Base-by-base conservation (phyloP, 345 rosid species). In the Eutrema japonicum region DNA sequence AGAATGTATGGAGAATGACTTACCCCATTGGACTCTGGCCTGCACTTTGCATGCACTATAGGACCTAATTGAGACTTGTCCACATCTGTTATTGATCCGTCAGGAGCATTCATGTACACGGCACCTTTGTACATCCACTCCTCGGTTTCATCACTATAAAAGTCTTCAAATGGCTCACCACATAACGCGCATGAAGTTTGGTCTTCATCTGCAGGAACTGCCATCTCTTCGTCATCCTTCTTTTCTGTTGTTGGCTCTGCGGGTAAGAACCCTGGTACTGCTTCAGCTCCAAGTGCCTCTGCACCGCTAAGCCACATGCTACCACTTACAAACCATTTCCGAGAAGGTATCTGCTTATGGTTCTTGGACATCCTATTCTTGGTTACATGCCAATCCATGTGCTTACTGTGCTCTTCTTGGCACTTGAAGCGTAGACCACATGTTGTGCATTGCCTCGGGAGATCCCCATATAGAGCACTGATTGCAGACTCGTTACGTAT, bases 371-470 rank as follows among this genome's bases (percentile, higher is more conserved):
- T 90, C 60, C 99, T 87, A 78, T 96, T 96, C 84, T 79, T 96
- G 3, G 99, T 96, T 75, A 96, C 99, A 85, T 96, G 98, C 99
- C 99, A 96, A 83, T 96, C 99, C 99, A 96, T 96, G 78, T 96
- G 99, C 72, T 81, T 85, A 64, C 99, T 90, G 75, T 96, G 99
- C 70, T 90, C 96, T 75, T 92, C 98, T 82, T 96, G 99, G 74
- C 80, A 80, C 83, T 86, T 90, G 68, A 96, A 96, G 18, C 99
- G 90, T 60, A 88, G 85, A 79, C 99, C 99, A 77, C 99, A 96
- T 35, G 98, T 88, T 41, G 93, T 89, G 80, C 99, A 96, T 80
- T 96, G 98, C 78, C 99, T 88, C 36, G 98, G 97, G 62, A 96
- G 96, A 78, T 90, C 91, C 64, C 80, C 86, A 82, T 96, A 90